Evolutionary conservation across 805 yeast genomes (phyloP), one percentile per base, ranked within the genome.

Genomic region (Naumovozyma baii): DNA sequence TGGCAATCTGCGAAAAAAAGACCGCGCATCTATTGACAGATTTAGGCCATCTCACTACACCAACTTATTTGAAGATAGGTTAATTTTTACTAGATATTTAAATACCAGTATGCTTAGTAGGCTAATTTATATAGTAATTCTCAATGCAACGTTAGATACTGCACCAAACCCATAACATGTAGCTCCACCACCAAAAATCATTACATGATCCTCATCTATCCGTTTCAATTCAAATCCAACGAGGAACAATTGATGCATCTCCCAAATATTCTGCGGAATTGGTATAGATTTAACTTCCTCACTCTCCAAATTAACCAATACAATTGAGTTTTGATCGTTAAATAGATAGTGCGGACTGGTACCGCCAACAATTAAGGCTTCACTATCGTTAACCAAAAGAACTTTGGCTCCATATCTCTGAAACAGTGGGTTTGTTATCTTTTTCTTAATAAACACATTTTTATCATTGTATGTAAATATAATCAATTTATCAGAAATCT

Each of bases 101-200:
- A n/a, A n/a, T n/a, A n/a, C n/a, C n/a, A n/a, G n/a, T n/a, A n/a
- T n/a, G n/a, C n/a, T n/a, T n/a, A n/a, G n/a, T n/a, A n/a, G n/a
- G n/a, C n/a, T n/a, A n/a, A n/a, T n/a, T n/a, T n/a, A n/a, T n/a
- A n/a, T n/a, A 5, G 26, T 26, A 22, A 43, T 22, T 3, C 12
- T 29, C 22, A 43, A 30, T 1, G 39, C 34, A 10, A 33, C 34
- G 34, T 73, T 72, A 70, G 73, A 70, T 16, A 67, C 68, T 0
- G 79, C 66, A 0, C 94, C 94, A 61, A 83, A 84, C 1, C 88
- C 81, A 47, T 80, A 83, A 53, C 94, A 83, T 1, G 83, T 85
- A 0, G 83, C 88, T 3, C 94, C 94, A 3, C 94, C 90, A 7
- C 79, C 82, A 33, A 74, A 46, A 3, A 59, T 34, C 16, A 60